phyloP scores from a whole-genome alignment of 768 basidiomycete genomes.

The Termitomyces sp. region DNA sequence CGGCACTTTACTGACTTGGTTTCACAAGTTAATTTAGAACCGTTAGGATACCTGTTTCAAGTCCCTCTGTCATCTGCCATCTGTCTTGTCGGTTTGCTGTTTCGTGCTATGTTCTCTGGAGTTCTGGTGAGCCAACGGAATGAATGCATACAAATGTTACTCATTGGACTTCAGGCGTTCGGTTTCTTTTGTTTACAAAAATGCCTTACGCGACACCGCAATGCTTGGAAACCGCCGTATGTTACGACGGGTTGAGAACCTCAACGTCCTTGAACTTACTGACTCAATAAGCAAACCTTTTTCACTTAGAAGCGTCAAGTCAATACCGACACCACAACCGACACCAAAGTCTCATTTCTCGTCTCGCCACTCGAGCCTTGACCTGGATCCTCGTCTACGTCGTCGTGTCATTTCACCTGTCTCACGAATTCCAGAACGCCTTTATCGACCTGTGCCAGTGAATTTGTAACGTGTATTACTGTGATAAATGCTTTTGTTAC shows the following conservation, averaged over 20 bases:
- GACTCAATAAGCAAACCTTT: not conserved
- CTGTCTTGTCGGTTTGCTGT: slow-evolving; percentile 24
- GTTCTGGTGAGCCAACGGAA: slow-evolving; percentile 32
- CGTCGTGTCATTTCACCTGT: slow-evolving; percentile 18
- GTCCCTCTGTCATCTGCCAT: slow-evolving; percentile 23
- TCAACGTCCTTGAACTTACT: not conserved
- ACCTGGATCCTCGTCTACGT: slow-evolving; percentile 2
- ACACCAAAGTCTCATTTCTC: not conserved
- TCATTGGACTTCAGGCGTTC: slow-evolving; percentile 7
- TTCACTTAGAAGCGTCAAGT: not conserved
- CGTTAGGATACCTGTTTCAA: slow-evolving; percentile 19
- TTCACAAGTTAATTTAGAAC: slow-evolving; percentile 24
- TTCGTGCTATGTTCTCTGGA: slow-evolving; percentile 30
- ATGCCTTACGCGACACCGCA: not conserved
- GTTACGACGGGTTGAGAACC: not conserved
- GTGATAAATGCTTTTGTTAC: not conserved
- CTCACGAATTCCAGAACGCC: slow-evolving; percentile 46
- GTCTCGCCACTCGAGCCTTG: not conserved
- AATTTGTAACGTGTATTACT: not conserved
- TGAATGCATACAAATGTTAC: not conserved
- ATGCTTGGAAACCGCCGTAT: slow-evolving; percentile 3
- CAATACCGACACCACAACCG: not conserved
- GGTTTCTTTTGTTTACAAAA: slow-evolving; percentile 8
- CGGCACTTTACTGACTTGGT: not conserved
- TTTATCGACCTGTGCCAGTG: slow-evolving; percentile 23